Evolutionary conservation across 768 basidiomycete species (phyloP), one percentile per base, ranked within the genome.

Genomic region (Hericium alpestre): DNA sequence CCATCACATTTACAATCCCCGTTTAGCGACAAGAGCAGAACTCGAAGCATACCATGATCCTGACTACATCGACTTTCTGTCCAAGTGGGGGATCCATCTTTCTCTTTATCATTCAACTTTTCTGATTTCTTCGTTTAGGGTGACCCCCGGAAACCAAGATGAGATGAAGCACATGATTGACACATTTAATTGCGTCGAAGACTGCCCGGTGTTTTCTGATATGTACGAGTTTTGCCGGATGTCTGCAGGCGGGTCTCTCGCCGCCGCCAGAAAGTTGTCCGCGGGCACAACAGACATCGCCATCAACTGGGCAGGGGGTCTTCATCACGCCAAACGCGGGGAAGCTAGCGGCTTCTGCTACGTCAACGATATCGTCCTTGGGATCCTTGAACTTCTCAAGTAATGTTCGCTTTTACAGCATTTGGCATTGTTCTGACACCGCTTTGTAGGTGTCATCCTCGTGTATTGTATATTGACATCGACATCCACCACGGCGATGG

Each of bases 291-390:
- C 93, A 16, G 96, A 99, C 71, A 97, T 95, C 46, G 96, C 96
- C 0, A 92, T 99, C 64, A 98, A 97, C 66, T 99, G 96, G 96
- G 93, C 93, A 20, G 96, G 96, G 0, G 96, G 96, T 0, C 78
- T 99, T 18, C 96, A 99, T 71, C 96, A 99, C 65, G 96, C 95
- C 2, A 98, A 98, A 74, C 87, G 94, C 60, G 90, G 91, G 0
- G 95, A 98, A 72, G 94, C 96, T 8, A 97, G 93, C 65, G 95
- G 95, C 1, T 99, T 99, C 69, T 99, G 95, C 71, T 99, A 97
- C 69, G 82, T 98, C 20, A 99, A 99, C 68, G 94, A 97, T 66
- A 93, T 95, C 41, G 94, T 98, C 1, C 76, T 99, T 0, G 93
- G 86, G 0, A 96, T 99, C 51, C 74, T 98, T 16, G 95, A 99